phyloP scores from a whole-genome alignment of 441 rosid species.

The Euphorbia corollata region DNA sequence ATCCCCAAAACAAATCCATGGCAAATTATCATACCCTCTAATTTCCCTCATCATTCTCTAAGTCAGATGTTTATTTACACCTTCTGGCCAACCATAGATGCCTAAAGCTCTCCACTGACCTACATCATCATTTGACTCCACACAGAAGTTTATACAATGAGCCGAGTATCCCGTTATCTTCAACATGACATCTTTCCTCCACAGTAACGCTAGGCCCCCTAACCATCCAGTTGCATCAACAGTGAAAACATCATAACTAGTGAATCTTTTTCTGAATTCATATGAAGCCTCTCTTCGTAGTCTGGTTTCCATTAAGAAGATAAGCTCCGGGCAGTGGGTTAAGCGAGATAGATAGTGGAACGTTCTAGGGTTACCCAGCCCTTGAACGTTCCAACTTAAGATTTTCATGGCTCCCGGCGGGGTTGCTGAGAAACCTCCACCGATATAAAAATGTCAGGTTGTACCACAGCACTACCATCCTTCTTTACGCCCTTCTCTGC shows the following conservation, averaged over 20 bases:
- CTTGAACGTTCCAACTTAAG: background rate
- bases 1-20: background rate
- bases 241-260: background rate
- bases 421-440: background rate
- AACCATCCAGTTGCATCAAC: background rate
- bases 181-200: background rate
- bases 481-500: too few relatives aligned
- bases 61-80: background rate
- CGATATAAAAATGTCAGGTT: background rate
- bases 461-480: background rate
- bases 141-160: background rate
- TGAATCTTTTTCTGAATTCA: background rate
- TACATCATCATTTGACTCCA: background rate
- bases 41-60: background rate
- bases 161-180: background rate
- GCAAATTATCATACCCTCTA: accelerated
- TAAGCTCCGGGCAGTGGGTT: background rate
- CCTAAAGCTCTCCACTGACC: background rate
- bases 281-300: background rate
- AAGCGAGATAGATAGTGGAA: background rate
- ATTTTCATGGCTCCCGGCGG: background rate
- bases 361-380: background rate
- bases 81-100: background rate
- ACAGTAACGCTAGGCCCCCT: background rate
- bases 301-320: background rate